Evolutionary conservation across 1,139 yeast species (phyloP).

Genomic region (Taiozyma sp.): DNA sequence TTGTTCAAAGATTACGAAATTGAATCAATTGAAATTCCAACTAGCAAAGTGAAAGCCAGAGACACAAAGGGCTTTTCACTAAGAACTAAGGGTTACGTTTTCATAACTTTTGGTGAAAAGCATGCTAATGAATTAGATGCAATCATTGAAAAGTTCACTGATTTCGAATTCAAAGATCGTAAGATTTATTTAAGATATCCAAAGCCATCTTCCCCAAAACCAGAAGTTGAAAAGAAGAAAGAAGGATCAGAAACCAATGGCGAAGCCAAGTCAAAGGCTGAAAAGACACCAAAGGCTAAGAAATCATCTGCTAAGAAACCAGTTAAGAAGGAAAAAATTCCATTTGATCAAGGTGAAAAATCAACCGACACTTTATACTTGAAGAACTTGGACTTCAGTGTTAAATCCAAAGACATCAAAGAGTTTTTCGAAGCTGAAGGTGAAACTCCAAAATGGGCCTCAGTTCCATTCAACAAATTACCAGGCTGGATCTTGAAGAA

Average conservation of each 20-base stretch:
- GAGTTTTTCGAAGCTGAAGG: constrained; percentile 38
- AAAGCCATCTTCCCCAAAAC: not conserved
- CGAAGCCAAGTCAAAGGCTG: not conserved
- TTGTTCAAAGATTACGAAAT: constrained; percentile 21
- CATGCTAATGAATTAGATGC: constrained; percentile 15
- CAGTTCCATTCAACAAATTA: constrained; percentile 48
- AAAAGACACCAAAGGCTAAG: not conserved
- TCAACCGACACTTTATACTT: constrained; percentile 54
- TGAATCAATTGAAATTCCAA: constrained; percentile 18
- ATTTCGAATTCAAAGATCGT: constrained; percentile 23
- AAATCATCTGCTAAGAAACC: constrained; percentile 13
- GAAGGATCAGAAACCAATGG: not conserved
- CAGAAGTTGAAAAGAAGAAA: constrained; percentile 3
- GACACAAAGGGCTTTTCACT: constrained; percentile 7
- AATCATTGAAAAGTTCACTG: constrained; percentile 20
- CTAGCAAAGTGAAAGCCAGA: constrained; percentile 3
- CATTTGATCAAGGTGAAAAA: constrained; percentile 47
- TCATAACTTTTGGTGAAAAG: constrained; percentile 18
- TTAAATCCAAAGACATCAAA: constrained; percentile 39
- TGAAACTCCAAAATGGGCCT: constrained; percentile 47
- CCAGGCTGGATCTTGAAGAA: constrained; percentile 37
- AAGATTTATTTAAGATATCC: constrained; percentile 19
- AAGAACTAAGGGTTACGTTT: constrained; percentile 21
- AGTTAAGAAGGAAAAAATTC: constrained; percentile 25
- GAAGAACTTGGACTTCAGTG: constrained; percentile 51